Percentiles rank a stretch among this genome's conserved stretches.
phyloP scores from a whole-genome alignment of 2,329 filamentous ascomycete species.

The Cytospora schulzeri region DNA sequence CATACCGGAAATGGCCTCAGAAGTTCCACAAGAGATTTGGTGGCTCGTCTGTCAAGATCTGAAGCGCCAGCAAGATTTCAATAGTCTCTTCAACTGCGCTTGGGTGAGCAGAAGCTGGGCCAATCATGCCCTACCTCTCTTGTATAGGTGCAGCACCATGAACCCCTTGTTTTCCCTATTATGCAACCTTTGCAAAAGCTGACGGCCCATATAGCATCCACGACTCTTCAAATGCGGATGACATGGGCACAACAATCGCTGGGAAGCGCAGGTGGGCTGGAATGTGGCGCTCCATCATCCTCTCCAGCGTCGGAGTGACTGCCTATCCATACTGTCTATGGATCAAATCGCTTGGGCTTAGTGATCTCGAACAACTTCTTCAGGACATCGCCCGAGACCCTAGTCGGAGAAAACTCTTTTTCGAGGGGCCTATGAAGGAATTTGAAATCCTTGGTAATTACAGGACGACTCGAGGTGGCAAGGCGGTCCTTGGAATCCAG shows the following conservation, averaged over 20 bases:
- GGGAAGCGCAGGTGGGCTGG: constrained; percentile 57
- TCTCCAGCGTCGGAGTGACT: constrained; percentile 64
- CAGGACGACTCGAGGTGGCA: constrained; percentile 31
- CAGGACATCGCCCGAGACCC: constrained; percentile 48
- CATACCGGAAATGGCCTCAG: constrained; percentile 13
- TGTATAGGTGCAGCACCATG: constrained; percentile 58
- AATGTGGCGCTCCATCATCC: constrained; percentile 69
- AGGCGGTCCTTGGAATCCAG: constrained; percentile 38
- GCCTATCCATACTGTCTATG: constrained; percentile 71
- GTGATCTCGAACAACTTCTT: constrained; percentile 61
- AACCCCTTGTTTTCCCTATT: background rate
- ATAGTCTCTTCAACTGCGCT: constrained; percentile 62
- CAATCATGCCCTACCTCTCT: constrained; percentile 58
- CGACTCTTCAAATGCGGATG: constrained; percentile 48
- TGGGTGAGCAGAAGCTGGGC: constrained; percentile 58
- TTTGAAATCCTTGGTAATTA: constrained; percentile 35
- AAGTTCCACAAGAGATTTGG: constrained; percentile 60
- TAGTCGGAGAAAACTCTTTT: constrained; percentile 40
- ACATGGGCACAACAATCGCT: constrained; percentile 40
- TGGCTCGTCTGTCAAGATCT: constrained; percentile 64
- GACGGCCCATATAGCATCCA: constrained; percentile 43
- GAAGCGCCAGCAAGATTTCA: constrained; percentile 56
- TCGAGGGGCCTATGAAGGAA: constrained; percentile 42
- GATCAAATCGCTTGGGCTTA: constrained; percentile 64
- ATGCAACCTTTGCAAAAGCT: background rate